phyloP scores from a whole-genome alignment of 768 basidiomycete genomes.

The Basidioascus undulatus region DNA sequence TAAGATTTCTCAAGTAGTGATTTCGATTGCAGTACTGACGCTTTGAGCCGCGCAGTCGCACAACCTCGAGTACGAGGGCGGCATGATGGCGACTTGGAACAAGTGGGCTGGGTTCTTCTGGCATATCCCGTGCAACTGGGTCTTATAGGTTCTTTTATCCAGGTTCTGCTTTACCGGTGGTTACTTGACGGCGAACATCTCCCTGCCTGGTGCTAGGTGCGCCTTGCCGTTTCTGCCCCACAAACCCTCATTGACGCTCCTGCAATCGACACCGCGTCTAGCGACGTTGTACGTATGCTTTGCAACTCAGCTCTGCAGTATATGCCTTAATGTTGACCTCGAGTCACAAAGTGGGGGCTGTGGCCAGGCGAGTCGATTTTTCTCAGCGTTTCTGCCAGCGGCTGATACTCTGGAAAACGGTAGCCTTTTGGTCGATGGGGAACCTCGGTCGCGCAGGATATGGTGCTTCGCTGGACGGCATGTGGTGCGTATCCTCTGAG shows the following conservation, averaged over 20 bases:
- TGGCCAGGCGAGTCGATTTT: not conserved
- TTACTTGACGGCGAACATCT: slow-evolving; percentile 36
- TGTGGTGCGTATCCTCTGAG: not conserved
- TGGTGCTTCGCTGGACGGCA: slow-evolving; percentile 7
- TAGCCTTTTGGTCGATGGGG: slow-evolving; percentile 9
- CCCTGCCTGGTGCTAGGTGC: too few species aligned
- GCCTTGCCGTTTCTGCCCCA: too few species aligned
- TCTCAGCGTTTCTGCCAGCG: not conserved
- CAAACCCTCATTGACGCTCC: too few species aligned
- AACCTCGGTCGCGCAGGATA: slow-evolving; percentile 14
- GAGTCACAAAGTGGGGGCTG: not conserved
- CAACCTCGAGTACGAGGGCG: slow-evolving; percentile 56
- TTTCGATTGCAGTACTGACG: slow-evolving; percentile 38
- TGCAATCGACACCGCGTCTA: too few species aligned
- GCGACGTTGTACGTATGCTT: slow-evolving; percentile 1
- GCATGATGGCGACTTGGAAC: slow-evolving; percentile 67
- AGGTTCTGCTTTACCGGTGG: slow-evolving; percentile 60
- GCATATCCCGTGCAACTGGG: too few species aligned
- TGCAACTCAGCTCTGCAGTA: too few species aligned
- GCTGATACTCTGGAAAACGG: not conserved
- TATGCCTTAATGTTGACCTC: slow-evolving; percentile 7
- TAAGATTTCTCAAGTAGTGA: too few species aligned
- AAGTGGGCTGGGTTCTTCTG: too few species aligned
- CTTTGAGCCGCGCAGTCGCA: too few species aligned
- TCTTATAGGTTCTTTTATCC: not conserved